Conservation (phyloP, 345 rosid genomes). For the Aurinia saxatilis region DNA sequence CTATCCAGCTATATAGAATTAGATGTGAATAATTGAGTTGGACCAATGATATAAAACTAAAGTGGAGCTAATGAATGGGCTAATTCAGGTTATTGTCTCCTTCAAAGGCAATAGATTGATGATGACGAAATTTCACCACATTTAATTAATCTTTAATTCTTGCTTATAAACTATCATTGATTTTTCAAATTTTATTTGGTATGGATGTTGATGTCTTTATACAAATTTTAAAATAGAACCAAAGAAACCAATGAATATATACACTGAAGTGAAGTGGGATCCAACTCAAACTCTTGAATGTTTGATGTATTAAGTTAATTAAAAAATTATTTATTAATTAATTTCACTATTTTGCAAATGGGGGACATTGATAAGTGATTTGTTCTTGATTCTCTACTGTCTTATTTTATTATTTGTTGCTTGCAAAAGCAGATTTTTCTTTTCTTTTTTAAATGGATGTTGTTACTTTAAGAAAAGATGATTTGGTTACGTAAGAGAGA, state of each 20-base stretch:
- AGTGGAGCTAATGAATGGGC: constrained; percentile 13
- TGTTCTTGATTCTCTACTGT: constrained; percentile 15
- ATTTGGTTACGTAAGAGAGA: constrained; percentile 25
- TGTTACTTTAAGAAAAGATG: constrained; percentile 9
- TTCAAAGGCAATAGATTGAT: not conserved
- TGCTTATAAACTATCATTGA: not conserved
- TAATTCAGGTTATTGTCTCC: constrained; percentile 22
- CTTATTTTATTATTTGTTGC: constrained; percentile 2
- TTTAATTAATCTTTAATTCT: not conserved
- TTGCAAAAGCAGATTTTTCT: constrained; percentile 7
- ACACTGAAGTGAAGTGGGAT: constrained; percentile 20
- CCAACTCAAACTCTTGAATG: constrained; percentile 17
- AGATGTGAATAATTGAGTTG: constrained; percentile 1
- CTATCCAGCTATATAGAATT: not conserved
- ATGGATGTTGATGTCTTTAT: constrained; percentile 29
- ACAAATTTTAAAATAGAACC: constrained; percentile 6
- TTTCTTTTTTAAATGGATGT: constrained; percentile 3
- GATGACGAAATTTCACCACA: constrained; percentile 17
- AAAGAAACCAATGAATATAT: constrained; percentile 12
- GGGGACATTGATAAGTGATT: constrained; percentile 28
- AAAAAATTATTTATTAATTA: not conserved
- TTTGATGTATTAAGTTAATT: not conserved
- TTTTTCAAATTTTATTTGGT: constrained; percentile 20
- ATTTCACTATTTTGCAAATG: constrained; percentile 12
- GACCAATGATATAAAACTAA: constrained; percentile 14